Evolutionary conservation across 2,329 filamentous ascomycete genomes (phyloP).

Genomic region (Corinectria fuckeliana): DNA sequence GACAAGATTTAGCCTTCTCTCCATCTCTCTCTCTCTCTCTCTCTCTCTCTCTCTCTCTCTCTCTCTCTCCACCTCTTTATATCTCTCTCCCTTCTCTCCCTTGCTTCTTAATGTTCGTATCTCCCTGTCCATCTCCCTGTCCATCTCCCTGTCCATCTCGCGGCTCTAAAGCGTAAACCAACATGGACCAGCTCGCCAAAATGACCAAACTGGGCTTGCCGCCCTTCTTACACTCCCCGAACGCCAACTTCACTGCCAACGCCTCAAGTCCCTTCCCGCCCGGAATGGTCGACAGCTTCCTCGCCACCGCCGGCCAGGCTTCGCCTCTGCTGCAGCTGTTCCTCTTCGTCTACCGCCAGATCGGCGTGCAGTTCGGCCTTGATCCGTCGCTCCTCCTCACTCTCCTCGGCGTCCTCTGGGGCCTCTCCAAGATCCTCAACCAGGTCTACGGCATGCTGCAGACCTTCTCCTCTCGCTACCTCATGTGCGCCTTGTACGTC

Average conservation of each 20-base stretch:
- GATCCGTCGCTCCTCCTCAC: slow-evolving; percentile 57
- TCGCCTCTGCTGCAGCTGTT: slow-evolving; percentile 51
- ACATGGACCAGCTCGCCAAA: slow-evolving; percentile 37
- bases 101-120: no score
- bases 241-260: slow-evolving; percentile 29
- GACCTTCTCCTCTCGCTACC: slow-evolving; percentile 49
- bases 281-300: slow-evolving; percentile 51
- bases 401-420: slow-evolving; percentile 55
- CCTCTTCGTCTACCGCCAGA: slow-evolving; percentile 53
- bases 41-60: not conserved
- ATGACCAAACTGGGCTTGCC: slow-evolving; percentile 40
- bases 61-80: not conserved
- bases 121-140: not conserved
- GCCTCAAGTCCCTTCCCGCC: slow-evolving; percentile 33
- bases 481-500: slow-evolving; percentile 61
- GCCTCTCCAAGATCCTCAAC: slow-evolving; percentile 45
- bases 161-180: not conserved
- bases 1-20: not conserved
- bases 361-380: slow-evolving; percentile 54
- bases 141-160: no score
- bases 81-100: not conserved
- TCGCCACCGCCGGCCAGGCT: slow-evolving; percentile 51
- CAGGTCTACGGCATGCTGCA: slow-evolving; percentile 46
- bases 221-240: slow-evolving; percentile 35
- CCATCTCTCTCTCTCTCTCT: not conserved